Percentiles rank a stretch among this genome's conserved stretches.
Conservation (phyloP, 208 protist genomes). For the Trypanosoma lewisi region DNA sequence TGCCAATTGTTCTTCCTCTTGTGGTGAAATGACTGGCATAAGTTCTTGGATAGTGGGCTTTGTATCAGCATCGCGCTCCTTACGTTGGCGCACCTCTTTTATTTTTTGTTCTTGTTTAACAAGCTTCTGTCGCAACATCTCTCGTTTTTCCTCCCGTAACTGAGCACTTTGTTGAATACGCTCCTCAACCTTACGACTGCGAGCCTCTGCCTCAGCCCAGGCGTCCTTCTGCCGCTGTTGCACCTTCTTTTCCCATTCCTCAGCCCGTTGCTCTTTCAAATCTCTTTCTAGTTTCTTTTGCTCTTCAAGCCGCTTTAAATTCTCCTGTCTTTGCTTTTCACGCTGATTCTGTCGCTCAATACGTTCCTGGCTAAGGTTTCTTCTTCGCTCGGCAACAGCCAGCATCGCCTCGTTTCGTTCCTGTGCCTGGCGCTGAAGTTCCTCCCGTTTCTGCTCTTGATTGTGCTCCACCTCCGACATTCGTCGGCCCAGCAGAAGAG, state of each 20-base stretch:
- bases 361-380: conserved; percentile 69
- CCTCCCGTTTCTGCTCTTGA: conserved; percentile 71
- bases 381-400: conserved; percentile 68
- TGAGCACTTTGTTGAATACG: conserved; percentile 37
- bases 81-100: conserved; percentile 51
- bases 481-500: conserved; percentile 61
- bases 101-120: conserved; percentile 80
- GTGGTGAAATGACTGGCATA: conserved; percentile 41
- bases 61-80: conserved; percentile 41
- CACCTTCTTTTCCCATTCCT: conserved; percentile 39
- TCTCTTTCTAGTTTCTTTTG: conserved; percentile 37
- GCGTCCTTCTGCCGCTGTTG: conserved; percentile 32
- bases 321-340: conserved; percentile 54
- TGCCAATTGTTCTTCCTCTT: conserved; percentile 64
- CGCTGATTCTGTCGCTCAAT: conserved; percentile 64
- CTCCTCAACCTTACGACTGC: conserved; percentile 26
- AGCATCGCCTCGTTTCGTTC: conserved; percentile 73
- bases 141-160: conserved; percentile 29
- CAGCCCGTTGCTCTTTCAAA: conserved; percentile 29
- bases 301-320: conserved; percentile 32
- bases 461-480: conserved; percentile 81
- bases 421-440: conserved; percentile 48
- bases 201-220: conserved; percentile 31
- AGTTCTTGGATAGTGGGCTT: conserved; percentile 40
- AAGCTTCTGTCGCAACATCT: conserved; percentile 27